Evolutionary conservation across 1,139 yeast genomes (phyloP).

Genomic region (Saccharomyces uvarum): DNA sequence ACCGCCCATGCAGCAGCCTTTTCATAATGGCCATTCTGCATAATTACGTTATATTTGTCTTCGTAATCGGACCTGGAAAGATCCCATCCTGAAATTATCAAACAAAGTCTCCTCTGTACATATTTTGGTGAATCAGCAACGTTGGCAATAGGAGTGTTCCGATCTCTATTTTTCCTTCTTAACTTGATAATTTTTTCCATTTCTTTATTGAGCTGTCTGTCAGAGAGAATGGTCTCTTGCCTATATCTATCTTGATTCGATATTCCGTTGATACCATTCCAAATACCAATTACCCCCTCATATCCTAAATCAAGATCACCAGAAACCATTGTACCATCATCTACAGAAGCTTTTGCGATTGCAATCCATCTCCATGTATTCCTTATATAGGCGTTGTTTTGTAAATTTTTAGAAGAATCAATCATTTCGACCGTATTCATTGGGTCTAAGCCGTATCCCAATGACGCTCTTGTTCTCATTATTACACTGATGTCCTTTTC

Average conservation of each 20-base stretch:
- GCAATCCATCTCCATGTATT: slow-evolving; percentile 90
- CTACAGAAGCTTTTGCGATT: slow-evolving; percentile 59
- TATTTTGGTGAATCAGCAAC: slow-evolving; percentile 38
- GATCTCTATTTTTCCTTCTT: slow-evolving; percentile 24
- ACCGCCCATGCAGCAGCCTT: slow-evolving; percentile 99
- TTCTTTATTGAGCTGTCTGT: slow-evolving; percentile 42
- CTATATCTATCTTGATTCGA: slow-evolving; percentile 47
- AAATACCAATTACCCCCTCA: slow-evolving; percentile 81
- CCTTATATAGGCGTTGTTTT: slow-evolving; percentile 52
- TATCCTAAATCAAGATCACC: slow-evolving; percentile 70
- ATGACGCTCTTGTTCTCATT: slow-evolving; percentile 60
- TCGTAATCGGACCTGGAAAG: slow-evolving; percentile 72
- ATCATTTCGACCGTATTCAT: slow-evolving; percentile 55
- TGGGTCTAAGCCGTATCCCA: slow-evolving; percentile 71
- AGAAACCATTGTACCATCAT: slow-evolving; percentile 61
- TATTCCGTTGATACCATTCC: slow-evolving; percentile 72
- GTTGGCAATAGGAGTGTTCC: slow-evolving; percentile 12
- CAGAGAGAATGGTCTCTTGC: slow-evolving; percentile 34
- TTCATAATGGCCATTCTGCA: slow-evolving; percentile 56
- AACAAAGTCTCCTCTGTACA: slow-evolving; percentile 64
- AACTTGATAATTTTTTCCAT: slow-evolving; percentile 33
- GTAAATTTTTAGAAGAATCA: slow-evolving; percentile 45
- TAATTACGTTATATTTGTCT: slow-evolving; percentile 51
- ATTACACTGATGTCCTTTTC: slow-evolving; percentile 58
- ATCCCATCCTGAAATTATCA: slow-evolving; percentile 89